These are phyloP conservation scores for Polyporus arcularius DNA, from an alignment of 768 basidiomycete species.

Conservation along the genomic window DNA sequence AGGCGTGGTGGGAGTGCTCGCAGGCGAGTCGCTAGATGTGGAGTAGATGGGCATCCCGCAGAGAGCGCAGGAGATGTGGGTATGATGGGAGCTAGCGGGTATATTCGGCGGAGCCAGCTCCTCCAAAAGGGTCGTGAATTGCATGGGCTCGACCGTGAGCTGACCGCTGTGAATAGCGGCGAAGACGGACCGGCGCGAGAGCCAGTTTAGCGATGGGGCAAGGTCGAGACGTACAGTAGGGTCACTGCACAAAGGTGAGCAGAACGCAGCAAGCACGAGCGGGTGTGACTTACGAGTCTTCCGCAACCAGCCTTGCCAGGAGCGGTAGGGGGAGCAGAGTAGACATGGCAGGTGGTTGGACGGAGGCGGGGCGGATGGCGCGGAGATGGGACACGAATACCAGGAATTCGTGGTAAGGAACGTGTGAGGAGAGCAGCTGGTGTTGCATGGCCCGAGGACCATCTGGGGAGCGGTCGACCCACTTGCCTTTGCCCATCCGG, in stretches of 20 bases:
- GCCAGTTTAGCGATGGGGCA: conserved; percentile 93
- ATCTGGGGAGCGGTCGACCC: conserved; percentile 47
- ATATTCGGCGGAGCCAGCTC: conserved; percentile 48
- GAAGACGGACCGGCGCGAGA: conserved; percentile 83
- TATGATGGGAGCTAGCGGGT: conserved; percentile 45
- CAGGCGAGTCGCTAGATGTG: conserved; percentile 24
- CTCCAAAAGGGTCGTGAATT: conserved; percentile 58
- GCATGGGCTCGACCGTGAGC: conserved; percentile 85
- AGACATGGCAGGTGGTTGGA: conserved; percentile 65
- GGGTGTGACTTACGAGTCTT: conserved; percentile 80
- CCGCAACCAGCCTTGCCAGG: conserved; percentile 67
- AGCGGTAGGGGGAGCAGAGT: conserved; percentile 80
- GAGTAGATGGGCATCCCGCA: conserved; percentile 67
- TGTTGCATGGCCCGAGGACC: conserved; percentile 27
- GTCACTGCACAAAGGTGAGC: conserved; percentile 53
- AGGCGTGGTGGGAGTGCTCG: conserved; percentile 30
- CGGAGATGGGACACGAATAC: conserved; percentile 79
- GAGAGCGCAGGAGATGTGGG: conserved; percentile 73
- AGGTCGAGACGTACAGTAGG: conserved; percentile 90
- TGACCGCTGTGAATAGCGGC: conserved; percentile 86
- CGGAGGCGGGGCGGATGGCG: conserved; percentile 60
- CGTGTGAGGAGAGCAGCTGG: conserved; percentile 64
- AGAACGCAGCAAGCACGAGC: neutral
- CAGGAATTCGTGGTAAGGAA: conserved; percentile 80
- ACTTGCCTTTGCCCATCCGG: conserved; percentile 70